Conservation (phyloP, 108 stramenopile genomes). For the Phaeodactylum tricornutum region DNA sequence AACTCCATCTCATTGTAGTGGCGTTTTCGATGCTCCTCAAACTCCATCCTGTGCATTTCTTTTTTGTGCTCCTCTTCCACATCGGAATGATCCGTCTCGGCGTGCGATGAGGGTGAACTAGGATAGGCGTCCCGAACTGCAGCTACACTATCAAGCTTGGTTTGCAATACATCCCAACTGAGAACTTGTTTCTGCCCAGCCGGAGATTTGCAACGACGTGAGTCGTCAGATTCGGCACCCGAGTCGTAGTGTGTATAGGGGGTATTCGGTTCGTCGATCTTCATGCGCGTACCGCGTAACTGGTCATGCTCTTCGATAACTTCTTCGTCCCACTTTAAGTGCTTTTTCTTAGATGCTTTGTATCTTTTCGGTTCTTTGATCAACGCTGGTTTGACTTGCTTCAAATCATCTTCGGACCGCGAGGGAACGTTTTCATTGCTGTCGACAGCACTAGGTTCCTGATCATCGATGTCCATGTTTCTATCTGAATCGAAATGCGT, state of each 20-base stretch:
- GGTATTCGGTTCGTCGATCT: conserved; percentile 86
- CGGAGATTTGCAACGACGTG: conserved; percentile 34
- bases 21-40: conserved; percentile 64
- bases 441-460: neutral
- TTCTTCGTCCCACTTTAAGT: conserved; percentile 73
- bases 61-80: conserved; percentile 29
- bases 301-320: conserved; percentile 82
- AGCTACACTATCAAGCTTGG: conserved; percentile 62
- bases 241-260: conserved; percentile 75
- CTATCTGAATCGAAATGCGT: no score
- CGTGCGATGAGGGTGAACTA: conserved; percentile 19
- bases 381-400: conserved; percentile 21
- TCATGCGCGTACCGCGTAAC: conserved; percentile 79
- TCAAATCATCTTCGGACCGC: no score
- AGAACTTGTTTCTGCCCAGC: conserved; percentile 18
- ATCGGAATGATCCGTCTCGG: conserved; percentile 15
- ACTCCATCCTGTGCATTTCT: conserved; percentile 43
- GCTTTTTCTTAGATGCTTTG: conserved; percentile 24
- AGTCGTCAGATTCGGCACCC: conserved; percentile 37
- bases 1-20: conserved; percentile 87
- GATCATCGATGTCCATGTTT: no score
- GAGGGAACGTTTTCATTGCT: neutral
- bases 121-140: conserved; percentile 37
- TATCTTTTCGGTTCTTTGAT: conserved; percentile 4
- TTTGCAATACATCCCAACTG: conserved; percentile 49